Base-by-base conservation (phyloP, 768 basidiomycete species). In the Psilocybe cyanescens region DNA sequence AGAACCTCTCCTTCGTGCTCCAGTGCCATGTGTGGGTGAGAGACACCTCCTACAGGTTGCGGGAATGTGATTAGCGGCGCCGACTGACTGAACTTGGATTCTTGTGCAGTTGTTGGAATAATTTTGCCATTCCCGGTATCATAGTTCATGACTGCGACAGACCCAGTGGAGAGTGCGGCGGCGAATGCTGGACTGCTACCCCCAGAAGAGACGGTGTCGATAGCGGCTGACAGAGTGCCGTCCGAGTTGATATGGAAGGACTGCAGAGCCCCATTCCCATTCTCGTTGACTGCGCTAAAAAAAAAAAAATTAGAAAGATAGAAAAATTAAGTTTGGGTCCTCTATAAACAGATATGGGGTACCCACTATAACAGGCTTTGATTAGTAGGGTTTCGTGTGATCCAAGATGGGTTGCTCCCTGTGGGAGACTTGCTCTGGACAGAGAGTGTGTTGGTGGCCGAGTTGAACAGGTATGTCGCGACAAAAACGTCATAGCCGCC, bases 11-110 rank as follows among this genome's bases (percentile, higher is more conserved):
- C 68, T 4, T 76, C 76, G 66, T 85, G 76, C 72, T 88, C 79
- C 31, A 87, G 71, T 0, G 82, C 78, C 87, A 88, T 87, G 69
- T 91, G 90, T 9, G 90, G 89, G 70, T 89, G 83, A 1, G 88
- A 86, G 6, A 77, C 75, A 9, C 67, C 74, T n/a, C 80, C 73
- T 2, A 72, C 62, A 0, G 74, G 72, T 0, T 72, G 74, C 12
- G 87, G 83, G 77, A 91, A 90, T 11, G 79, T 80, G 70, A 87
- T 81, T 11, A 79, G 65, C 1, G 78, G 70, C 6, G 82, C 77
- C 11, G 68, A 67, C 62, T 69, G 59, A 56, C 75, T 64, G 59
- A 81, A 81, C 8, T 58, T 60, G 3, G 69, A 60, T 1, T 72
- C 71, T n/a, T 81, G 77, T 28, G 64, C 65, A 29, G 75, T 73